phyloP scores from a whole-genome alignment of 208 protist species.

The Wallacemonas sp. region DNA sequence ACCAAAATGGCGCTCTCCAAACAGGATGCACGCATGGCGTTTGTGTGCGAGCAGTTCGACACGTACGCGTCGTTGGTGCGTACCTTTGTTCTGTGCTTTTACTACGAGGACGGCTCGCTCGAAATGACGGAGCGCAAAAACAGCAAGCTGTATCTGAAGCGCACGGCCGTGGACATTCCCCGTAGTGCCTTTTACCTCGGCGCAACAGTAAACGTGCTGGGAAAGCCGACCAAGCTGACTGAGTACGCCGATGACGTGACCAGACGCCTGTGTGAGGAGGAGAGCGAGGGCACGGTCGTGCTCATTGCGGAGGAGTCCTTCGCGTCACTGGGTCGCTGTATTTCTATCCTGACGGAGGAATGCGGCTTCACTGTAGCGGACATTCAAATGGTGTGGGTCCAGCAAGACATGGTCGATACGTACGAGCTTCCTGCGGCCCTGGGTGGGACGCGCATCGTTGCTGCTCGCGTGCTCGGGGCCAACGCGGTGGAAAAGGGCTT shows the following conservation, averaged over 20 bases:
- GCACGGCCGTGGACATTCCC: constrained; percentile 36
- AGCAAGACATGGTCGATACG: constrained; percentile 15
- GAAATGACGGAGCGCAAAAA: constrained; percentile 66
- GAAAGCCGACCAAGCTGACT: constrained; percentile 57
- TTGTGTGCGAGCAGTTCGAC: constrained; percentile 73
- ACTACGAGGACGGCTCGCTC: constrained; percentile 70
- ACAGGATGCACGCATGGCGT: constrained; percentile 77
- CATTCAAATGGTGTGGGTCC: constrained; percentile 73
- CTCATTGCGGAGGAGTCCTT: constrained; percentile 64
- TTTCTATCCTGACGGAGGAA: constrained; percentile 80
- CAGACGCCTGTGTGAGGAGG: constrained; percentile 65
- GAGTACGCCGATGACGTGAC: constrained; percentile 83
- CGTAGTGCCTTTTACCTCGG: constrained; percentile 61
- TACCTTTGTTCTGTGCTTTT: constrained; percentile 65
- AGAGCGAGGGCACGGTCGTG: constrained; percentile 57
- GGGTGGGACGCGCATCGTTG: constrained; percentile 43
- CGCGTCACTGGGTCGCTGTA: constrained; percentile 47
- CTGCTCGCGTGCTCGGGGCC: constrained; percentile 32
- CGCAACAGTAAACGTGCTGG: constrained; percentile 57
- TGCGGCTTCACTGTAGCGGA: constrained; percentile 62
- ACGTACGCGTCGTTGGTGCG: constrained; percentile 45
- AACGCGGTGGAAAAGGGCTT: constrained; percentile 61
- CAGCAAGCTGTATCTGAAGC: constrained; percentile 62
- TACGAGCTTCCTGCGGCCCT: constrained; percentile 56
- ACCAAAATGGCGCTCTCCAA: constrained; percentile 63